Evolutionary conservation across 345 rosid species (phyloP), one percentile per base, ranked within the genome.

Genomic region (Eucalyptus albens): DNA sequence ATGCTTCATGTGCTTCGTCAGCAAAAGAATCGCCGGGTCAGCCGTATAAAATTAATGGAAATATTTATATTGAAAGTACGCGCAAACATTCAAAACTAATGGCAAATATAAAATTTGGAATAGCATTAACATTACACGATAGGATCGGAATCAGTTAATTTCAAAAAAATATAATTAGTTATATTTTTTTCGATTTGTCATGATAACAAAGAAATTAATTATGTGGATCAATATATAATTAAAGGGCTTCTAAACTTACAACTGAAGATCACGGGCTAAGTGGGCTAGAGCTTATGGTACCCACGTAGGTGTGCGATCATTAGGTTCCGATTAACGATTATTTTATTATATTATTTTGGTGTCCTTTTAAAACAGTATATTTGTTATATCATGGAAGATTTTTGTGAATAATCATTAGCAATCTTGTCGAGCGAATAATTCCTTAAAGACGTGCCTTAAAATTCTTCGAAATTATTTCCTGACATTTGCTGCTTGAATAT

Each of bases 101-200:
- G 11, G 15, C 21, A 15, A n/a, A 14, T n/a, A 15, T 7, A n/a
- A 65, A n/a, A n/a, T n/a, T 65, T 14, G 33, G 5, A 15, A n/a
- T 15, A 1, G 17, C 2, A 4, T 16, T 4, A 3, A n/a, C 21
- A 8, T 65, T 17, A 15, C 33, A 65, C 11, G 9, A n/a, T 7
- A 8, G 10, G 19, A n/a, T 15, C 9, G 15, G 15, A 11, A 16
- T 21, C 22, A 6, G 37, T 3, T n/a, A n/a, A n/a, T n/a, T n/a
- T n/a, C n/a, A n/a, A n/a, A n/a, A n/a, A n/a, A n/a, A n/a, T n/a
- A n/a, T n/a, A n/a, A n/a, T n/a, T n/a, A n/a, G n/a, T n/a, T n/a
- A n/a, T n/a, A n/a, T n/a, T n/a, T n/a, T n/a, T n/a, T 53, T 53
- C 1, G 1, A 3, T 53, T 53, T 53, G 10, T 0, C 10, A 8